phyloP scores from a whole-genome alignment of 192 early-diverging fungal species.

The Mortierella antarctica region DNA sequence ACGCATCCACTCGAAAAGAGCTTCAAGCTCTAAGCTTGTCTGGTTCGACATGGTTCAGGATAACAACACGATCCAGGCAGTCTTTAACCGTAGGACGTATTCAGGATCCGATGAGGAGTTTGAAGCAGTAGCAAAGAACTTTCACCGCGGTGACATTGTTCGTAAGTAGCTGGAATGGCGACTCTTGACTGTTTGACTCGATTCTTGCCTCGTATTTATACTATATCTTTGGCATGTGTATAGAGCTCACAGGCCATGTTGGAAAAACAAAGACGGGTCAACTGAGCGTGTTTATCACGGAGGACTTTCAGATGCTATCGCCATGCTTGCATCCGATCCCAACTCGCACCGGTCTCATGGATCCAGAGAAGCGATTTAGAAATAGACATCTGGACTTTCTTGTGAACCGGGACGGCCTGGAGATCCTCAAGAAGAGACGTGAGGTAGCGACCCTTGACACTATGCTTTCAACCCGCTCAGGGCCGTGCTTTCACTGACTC shows the following conservation, averaged over 20 bases:
- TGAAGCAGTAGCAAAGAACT: conserved; percentile 47
- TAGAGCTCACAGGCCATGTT: conserved; percentile 66
- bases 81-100: conserved; percentile 64
- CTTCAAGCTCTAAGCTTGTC: conserved; percentile 76
- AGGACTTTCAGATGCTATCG: conserved; percentile 63
- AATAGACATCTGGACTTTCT: conserved; percentile 80
- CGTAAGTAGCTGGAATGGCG: conserved; percentile 32
- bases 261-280: conserved; percentile 80
- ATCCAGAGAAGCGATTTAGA: conserved; percentile 78
- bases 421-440: conserved; percentile 67
- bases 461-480: not conserved
- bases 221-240: not conserved
- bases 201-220: not conserved
- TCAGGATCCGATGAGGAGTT: conserved; percentile 56
- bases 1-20: conserved; percentile 73
- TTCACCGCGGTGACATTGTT: conserved; percentile 75
- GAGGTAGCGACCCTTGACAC: conserved; percentile 40
- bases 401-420: conserved; percentile 66
- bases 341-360: conserved; percentile 62
- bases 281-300: conserved; percentile 71
- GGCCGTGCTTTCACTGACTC: too few species aligned
- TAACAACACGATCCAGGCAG: conserved; percentile 70
- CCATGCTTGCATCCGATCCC: conserved; percentile 81
- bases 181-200: not conserved
- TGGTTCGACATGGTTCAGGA: conserved; percentile 79